Evolutionary conservation across 2,329 filamentous ascomycete genomes (phyloP).

Genomic region (Metarhizium humberi): DNA sequence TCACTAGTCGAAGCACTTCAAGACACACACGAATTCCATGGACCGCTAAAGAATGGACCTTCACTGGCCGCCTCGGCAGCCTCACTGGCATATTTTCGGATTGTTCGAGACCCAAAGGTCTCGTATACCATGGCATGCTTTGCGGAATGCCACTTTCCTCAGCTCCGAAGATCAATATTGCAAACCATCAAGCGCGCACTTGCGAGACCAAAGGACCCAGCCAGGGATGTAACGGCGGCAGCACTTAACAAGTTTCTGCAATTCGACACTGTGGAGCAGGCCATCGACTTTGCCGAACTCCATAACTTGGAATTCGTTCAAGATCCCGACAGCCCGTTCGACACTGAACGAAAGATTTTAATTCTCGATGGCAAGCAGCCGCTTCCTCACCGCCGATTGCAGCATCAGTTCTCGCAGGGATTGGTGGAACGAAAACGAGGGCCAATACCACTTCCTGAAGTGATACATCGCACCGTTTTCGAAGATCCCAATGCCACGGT

Average conservation of each 20-base stretch:
- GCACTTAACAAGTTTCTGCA: constrained; percentile 48
- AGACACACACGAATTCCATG: constrained; percentile 46
- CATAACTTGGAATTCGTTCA: constrained; percentile 44
- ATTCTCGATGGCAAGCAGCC: constrained; percentile 33
- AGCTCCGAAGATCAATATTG: constrained; percentile 49
- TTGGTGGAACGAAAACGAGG: constrained; percentile 54
- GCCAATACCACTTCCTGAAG: constrained; percentile 37
- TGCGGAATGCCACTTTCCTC: constrained; percentile 57
- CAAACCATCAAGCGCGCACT: constrained; percentile 46
- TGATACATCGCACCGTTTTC: constrained; percentile 47
- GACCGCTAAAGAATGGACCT: constrained; percentile 43
- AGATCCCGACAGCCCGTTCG: constrained; percentile 22
- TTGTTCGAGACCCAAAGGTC: constrained; percentile 44
- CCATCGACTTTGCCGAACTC: constrained; percentile 53
- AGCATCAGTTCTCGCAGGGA: constrained; percentile 44
- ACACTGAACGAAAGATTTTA: constrained; percentile 30
- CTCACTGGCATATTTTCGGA: constrained; percentile 48
- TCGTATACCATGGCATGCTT: constrained; percentile 65
- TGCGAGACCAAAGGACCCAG: constrained; percentile 44
- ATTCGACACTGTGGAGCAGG: constrained; percentile 60
- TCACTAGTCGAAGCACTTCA: constrained; percentile 52
- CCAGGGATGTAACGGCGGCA: constrained; percentile 50
- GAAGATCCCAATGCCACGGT: constrained; percentile 15
- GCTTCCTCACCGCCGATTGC: constrained; percentile 39
- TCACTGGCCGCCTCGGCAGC: constrained; percentile 39